Evolutionary conservation across 768 basidiomycete genomes (phyloP).

Genomic region (Tephrocybe sp.): DNA sequence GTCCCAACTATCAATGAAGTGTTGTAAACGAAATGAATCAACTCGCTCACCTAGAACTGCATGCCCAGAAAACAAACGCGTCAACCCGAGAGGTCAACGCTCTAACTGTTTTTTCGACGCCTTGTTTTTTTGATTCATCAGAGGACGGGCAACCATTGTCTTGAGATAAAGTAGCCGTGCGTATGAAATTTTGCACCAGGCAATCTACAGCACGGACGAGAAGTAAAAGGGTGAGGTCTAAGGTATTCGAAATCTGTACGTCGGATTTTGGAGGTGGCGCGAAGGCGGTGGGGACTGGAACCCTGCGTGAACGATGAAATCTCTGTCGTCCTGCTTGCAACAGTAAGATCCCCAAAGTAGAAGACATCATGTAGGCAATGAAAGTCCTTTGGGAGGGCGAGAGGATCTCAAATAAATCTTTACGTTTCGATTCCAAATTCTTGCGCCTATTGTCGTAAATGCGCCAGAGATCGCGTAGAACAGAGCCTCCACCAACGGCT

Average conservation of each 20-base stretch:
- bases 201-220: constrained; percentile 71
- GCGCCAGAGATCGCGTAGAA: constrained; percentile 45
- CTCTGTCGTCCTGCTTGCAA: constrained; percentile 49
- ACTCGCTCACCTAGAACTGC: constrained; percentile 61
- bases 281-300: background rate
- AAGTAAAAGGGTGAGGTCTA: constrained; percentile 67
- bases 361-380: constrained; percentile 53
- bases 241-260: constrained; percentile 45
- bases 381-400: constrained; percentile 51
- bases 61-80: constrained; percentile 72
- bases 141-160: constrained; percentile 6
- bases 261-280: constrained; percentile 6
- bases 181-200: constrained; percentile 49
- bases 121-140: constrained; percentile 18
- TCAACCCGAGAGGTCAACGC: constrained; percentile 51
- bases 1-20: constrained; percentile 7
- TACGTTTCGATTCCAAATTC: background rate
- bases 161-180: constrained; percentile 20
- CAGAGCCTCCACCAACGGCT: constrained; percentile 62
- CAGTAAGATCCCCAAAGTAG: constrained; percentile 53
- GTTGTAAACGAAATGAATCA: background rate
- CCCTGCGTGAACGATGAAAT: constrained; percentile 22
- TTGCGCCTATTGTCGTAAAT: constrained; percentile 1
- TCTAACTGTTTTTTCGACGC: constrained; percentile 21
- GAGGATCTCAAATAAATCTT: constrained; percentile 21